Conservation (phyloP, 2,329 filamentous ascomycete species). For the Exophiala lecanii-corni region DNA sequence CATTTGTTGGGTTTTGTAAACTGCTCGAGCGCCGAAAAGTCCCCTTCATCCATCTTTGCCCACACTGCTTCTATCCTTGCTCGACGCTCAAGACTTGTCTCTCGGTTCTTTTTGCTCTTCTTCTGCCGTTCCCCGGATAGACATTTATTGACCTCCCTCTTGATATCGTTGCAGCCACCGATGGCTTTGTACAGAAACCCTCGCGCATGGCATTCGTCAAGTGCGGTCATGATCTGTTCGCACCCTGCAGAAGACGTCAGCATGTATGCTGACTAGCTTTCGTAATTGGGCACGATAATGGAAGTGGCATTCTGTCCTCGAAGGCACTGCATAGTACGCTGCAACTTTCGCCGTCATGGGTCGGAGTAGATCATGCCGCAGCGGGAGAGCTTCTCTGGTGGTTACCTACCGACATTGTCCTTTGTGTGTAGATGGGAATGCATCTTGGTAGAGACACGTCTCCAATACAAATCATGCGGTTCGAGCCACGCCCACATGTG, state of each 20-base stretch:
- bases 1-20: constrained; percentile 2
- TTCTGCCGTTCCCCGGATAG: constrained; percentile 75
- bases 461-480: constrained; percentile 28
- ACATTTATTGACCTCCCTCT: constrained; percentile 78
- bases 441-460: constrained; percentile 52
- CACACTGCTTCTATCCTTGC: constrained; percentile 71
- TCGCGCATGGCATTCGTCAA: constrained; percentile 90
- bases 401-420: constrained; percentile 70
- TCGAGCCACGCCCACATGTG: constrained; percentile 28
- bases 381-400: constrained; percentile 8
- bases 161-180: constrained; percentile 85
- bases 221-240: constrained; percentile 86
- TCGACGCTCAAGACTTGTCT: constrained; percentile 64
- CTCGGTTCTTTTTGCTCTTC: constrained; percentile 71
- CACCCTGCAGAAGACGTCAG: constrained; percentile 62
- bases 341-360: background rate
- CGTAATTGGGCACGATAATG: too few species aligned
- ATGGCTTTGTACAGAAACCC: constrained; percentile 90
- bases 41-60: constrained; percentile 64
- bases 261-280: background rate
- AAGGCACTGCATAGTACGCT: too few species aligned
- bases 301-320: too few species aligned
- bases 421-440: constrained; percentile 96
- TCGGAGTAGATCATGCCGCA: constrained; percentile 6
- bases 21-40: constrained; percentile 27